A percentile compares a stretch with the other conserved stretches of the same genome.
These are phyloP conservation scores for Metarhizium rileyi DNA, from an alignment of 2,329 filamentous ascomycete genomes.

Conservation along the genomic window DNA sequence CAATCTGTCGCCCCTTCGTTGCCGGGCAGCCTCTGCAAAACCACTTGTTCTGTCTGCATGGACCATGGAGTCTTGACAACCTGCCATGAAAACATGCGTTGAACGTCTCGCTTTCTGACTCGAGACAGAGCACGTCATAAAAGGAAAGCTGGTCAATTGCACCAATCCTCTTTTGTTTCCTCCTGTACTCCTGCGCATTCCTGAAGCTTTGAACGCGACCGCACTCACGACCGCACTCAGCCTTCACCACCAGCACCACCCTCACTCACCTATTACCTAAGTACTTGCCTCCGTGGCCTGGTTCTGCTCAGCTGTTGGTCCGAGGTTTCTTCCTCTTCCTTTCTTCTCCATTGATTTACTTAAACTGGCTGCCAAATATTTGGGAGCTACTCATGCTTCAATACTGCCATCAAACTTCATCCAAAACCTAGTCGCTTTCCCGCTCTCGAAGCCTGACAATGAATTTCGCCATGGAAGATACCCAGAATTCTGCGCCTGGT, in stretches of 20 bases:
- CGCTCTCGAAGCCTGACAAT: slow-evolving; percentile 14
- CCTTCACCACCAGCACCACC: not conserved
- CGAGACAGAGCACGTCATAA: not conserved
- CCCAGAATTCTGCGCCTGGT: slow-evolving; percentile 58
- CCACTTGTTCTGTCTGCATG: not conserved
- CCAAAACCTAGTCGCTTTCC: not conserved
- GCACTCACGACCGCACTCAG: not conserved
- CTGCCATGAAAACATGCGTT: slow-evolving; percentile 3
- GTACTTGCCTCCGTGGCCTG: not conserved
- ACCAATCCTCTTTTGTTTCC: not conserved
- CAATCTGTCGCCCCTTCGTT: slow-evolving; percentile 11
- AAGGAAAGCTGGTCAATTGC: not conserved
- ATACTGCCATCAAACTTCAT: not conserved
- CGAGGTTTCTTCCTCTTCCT: not conserved
- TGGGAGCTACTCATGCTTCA: not conserved
- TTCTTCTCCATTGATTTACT: not conserved
- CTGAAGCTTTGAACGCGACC: not conserved
- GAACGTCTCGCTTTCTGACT: not conserved
- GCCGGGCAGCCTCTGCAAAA: slow-evolving; percentile 12
- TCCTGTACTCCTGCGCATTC: slow-evolving; percentile 1
- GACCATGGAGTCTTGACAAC: not conserved
- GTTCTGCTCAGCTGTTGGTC: not conserved
- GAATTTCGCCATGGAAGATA: slow-evolving; percentile 41
- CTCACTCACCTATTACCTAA: no score
- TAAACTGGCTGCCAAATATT: not conserved